phyloP scores from a whole-genome alignment of 768 basidiomycete genomes.

The Termitomyces sp. region DNA sequence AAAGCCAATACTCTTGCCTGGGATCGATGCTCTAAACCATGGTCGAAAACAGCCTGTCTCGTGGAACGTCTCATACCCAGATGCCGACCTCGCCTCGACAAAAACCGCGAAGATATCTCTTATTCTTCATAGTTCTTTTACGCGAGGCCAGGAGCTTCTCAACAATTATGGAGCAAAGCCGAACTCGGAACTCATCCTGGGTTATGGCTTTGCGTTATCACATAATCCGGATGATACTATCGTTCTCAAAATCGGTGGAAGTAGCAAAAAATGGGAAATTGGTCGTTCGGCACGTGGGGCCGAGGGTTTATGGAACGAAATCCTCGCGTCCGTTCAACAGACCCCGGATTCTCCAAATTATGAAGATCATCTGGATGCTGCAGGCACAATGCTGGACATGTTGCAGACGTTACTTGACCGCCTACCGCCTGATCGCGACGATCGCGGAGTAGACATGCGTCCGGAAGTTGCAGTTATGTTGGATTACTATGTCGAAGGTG shows the following conservation, averaged over 20 bases:
- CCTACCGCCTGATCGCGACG: constrained; percentile 32
- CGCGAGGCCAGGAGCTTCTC: constrained; percentile 54
- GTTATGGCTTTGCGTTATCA: constrained; percentile 83
- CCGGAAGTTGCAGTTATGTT: constrained; percentile 63
- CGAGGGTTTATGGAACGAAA: constrained; percentile 56
- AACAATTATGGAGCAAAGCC: constrained; percentile 94
- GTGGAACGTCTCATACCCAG: constrained; percentile 58
- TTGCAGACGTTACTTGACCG: constrained; percentile 41
- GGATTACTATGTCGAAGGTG: constrained; percentile 62
- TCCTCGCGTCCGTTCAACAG: constrained; percentile 29
- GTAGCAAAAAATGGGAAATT: constrained; percentile 52
- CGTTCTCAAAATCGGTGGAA: constrained; percentile 67
- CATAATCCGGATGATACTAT: constrained; percentile 86
- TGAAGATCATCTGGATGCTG: constrained; percentile 66
- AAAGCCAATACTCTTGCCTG: constrained; percentile 80
- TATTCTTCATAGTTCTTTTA: constrained; percentile 41
- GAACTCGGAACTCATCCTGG: constrained; percentile 84
- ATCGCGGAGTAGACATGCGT: constrained; percentile 28
- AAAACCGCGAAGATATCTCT: constrained; percentile 49
- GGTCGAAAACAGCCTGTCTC: constrained; percentile 74
- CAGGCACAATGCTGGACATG: constrained; percentile 67
- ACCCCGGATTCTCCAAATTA: constrained; percentile 27
- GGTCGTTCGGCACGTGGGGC: constrained; percentile 51
- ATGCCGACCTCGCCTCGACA: constrained; percentile 12
- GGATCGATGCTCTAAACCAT: constrained; percentile 85